Base-by-base conservation (phyloP, 768 basidiomycete genomes). In the Suillus americanus region DNA sequence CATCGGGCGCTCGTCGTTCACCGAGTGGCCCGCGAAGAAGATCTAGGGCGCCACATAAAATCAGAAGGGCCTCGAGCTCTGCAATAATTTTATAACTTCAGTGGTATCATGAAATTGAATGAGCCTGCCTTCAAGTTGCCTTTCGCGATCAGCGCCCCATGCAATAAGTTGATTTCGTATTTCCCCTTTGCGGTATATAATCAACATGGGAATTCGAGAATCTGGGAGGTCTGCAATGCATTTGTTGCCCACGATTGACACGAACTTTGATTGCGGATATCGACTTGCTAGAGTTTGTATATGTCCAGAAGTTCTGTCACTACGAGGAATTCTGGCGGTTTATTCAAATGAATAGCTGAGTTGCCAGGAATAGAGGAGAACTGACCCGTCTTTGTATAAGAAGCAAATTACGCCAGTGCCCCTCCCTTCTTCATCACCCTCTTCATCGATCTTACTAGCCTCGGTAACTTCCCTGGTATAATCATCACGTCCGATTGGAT, bases 181-280 rank as follows among this genome's bases (percentile, higher is more conserved):
- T 51, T 95, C 91, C n/a, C 97, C 97, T 69, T 90, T 90, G 54
- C 91, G 88, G 77, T 99, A 99, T 37, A 97, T 79, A 68, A 99
- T 88, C 64, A 99, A 79, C 83, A 97, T 99, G 1, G 97, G 97
- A 46, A 95, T 78, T 60, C 95, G 88, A 43, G 86, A 82, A 70
- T 98, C 97, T 16, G 96, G 97, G 41, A 99, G 88, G 77, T 98
- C 90, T n/a, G 92, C 89, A 70, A 99, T 97, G 79, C 95, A 97
- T 76, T 95, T 95, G 78, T 93, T 86, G 43, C 95, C 95, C 4
- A 95, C 87, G 70, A 99, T 99, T 13, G 93, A 94, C 66, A 98
- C 91, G 69, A 99, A 97, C 79, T 99, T 99, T 13, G 95, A 92
- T 55, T 90, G 89, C 2, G 95, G 93, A 75, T 97, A 90, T 61